These are phyloP conservation scores for Clavispora vitiphila DNA, from an alignment of 805 yeast species.

Conservation along the genomic window DNA sequence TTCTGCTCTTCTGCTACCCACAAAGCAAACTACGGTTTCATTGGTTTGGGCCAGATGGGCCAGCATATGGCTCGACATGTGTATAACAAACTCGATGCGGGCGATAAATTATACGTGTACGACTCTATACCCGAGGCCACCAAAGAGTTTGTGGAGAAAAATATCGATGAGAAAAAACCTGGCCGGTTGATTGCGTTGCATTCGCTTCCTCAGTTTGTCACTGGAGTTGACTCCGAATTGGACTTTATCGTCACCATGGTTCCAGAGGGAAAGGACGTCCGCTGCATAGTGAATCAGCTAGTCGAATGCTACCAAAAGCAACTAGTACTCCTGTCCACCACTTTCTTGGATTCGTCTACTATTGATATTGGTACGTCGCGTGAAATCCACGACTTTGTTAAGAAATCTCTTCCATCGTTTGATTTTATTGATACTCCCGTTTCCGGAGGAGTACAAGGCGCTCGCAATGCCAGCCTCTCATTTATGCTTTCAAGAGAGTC, in stretches of 20 bases:
- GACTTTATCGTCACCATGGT: conserved; percentile 48
- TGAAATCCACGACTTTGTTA: conserved; percentile 33
- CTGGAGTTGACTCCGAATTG: conserved; percentile 27
- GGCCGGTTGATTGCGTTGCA: conserved; percentile 15
- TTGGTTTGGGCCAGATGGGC: conserved; percentile 57
- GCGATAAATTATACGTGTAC: conserved; percentile 39
- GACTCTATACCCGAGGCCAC: conserved; percentile 34
- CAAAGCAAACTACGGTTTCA: conserved; percentile 39
- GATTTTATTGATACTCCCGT: conserved; percentile 54
- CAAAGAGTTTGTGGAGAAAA: conserved; percentile 17
- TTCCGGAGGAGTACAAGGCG: conserved; percentile 53
- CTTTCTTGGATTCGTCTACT: conserved; percentile 48
- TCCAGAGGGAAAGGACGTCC: conserved; percentile 50
- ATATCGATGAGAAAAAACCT: background rate
- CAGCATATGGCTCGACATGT: conserved; percentile 51
- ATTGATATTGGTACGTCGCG: conserved; percentile 46
- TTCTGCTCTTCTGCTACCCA: conserved; percentile 4
- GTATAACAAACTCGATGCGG: conserved; percentile 30
- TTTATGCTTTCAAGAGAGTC: conserved; percentile 45
- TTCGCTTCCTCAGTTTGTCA: conserved; percentile 22
- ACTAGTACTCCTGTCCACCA: conserved; percentile 11
- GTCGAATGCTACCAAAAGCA: conserved; percentile 24
- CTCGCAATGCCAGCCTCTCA: conserved; percentile 45
- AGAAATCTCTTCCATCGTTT: conserved; percentile 25
- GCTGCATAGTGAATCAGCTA: conserved; percentile 35